Conservation (phyloP, 495 filamentous ascomycete species). For the Daldinia bambusicola region DNA sequence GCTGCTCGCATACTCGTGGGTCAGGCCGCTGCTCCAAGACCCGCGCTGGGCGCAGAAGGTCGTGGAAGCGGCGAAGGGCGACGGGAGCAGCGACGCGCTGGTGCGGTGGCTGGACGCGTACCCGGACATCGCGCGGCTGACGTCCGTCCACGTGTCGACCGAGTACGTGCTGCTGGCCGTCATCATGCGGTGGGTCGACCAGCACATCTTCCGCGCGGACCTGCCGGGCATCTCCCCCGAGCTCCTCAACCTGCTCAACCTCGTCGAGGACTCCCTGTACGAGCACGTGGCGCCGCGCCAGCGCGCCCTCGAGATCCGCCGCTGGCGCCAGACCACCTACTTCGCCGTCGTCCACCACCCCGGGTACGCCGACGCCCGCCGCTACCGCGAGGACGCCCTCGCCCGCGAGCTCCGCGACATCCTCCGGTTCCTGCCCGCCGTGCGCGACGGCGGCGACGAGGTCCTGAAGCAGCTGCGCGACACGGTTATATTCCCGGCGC, state of each 20-base stretch:
- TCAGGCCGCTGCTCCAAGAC: background rate
- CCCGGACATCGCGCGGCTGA: constrained; percentile 12
- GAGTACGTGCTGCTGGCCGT: background rate
- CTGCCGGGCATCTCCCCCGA: background rate
- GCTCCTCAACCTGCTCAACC: background rate
- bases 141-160: background rate
- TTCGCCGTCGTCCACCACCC: background rate
- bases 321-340: background rate
- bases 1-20: background rate
- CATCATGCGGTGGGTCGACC: constrained; percentile 6
- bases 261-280: background rate
- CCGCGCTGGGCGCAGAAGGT: background rate
- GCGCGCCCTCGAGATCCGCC: background rate
- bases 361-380: background rate
- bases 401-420: background rate
- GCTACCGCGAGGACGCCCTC: background rate
- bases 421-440: background rate
- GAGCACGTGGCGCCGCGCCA: background rate
- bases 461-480: background rate
- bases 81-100: background rate
- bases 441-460: background rate
- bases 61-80: too few relatives aligned
- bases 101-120: background rate
- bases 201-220: background rate
- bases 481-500: background rate